These are phyloP conservation scores for Phialophora expanda DNA, from an alignment of 2,329 filamentous ascomycete species.

Conservation along the genomic window DNA sequence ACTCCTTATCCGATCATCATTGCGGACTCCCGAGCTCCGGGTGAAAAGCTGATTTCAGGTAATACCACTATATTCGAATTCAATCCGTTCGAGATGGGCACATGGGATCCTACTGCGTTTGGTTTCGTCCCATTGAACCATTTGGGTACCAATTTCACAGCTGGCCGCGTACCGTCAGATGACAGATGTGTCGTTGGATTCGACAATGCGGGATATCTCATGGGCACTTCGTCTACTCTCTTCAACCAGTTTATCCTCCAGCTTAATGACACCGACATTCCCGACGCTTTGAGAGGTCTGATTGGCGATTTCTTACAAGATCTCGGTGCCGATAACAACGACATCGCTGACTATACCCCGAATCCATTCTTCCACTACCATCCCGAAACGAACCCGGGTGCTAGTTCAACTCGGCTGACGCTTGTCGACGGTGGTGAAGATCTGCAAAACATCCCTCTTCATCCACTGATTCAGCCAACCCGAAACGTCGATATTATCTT, in stretches of 20 bases:
- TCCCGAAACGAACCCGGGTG: conserved; percentile 63
- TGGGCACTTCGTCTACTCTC: conserved; percentile 83
- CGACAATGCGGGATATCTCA: conserved; percentile 80
- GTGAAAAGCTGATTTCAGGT: conserved; percentile 64
- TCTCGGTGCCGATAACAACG: conserved; percentile 66
- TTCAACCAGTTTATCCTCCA: conserved; percentile 79
- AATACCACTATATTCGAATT: conserved; percentile 80
- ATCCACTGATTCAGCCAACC: conserved; percentile 75
- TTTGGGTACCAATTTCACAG: conserved; percentile 73
- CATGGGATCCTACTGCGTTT: conserved; percentile 73
- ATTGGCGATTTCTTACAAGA: conserved; percentile 55
- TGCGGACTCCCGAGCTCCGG: conserved; percentile 69
- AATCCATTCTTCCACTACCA: conserved; percentile 77
- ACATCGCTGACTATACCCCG: conserved; percentile 74
- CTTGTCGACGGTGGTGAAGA: conserved; percentile 82
- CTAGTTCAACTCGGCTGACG: conserved; percentile 62
- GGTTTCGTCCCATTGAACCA: conserved; percentile 74
- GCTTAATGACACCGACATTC: conserved; percentile 60
- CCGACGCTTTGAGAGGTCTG: conserved; percentile 58
- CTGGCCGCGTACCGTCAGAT: conserved; percentile 61
- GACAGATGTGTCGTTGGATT: conserved; percentile 75
- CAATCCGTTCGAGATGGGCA: conserved; percentile 78
- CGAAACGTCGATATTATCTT: conserved; percentile 80
- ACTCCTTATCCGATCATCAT: conserved; percentile 77
- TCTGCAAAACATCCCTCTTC: conserved; percentile 76